Evolutionary conservation across 148 eudicot genomes (phyloP).

Genomic region (Limonium bicolor): DNA sequence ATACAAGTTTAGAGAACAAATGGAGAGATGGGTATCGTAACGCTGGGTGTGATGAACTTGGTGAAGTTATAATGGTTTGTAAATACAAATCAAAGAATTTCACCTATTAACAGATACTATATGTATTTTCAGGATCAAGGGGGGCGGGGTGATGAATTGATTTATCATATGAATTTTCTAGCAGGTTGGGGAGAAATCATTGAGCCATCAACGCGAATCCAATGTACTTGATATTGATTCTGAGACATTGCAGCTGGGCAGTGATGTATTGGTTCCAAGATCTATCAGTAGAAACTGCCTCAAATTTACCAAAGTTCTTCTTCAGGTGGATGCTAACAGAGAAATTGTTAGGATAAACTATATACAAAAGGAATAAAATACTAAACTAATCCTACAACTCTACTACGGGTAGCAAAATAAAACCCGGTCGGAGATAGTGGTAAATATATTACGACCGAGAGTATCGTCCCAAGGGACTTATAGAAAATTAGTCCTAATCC

Average conservation of each 20-base stretch:
- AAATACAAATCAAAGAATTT: neutral
- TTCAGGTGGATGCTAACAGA: too few species aligned
- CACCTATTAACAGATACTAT: neutral
- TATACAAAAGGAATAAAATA: too few species aligned
- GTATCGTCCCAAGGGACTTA: too few species aligned
- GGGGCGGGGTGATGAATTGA: conserved; percentile 3
- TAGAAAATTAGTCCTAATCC: too few species aligned
- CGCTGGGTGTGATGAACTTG: conserved; percentile 15
- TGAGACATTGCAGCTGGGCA: conserved; percentile 45
- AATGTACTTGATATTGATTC: conserved; percentile 57
- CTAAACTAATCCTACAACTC: too few species aligned
- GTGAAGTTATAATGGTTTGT: conserved; percentile 13
- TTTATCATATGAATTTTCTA: neutral
- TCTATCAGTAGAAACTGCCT: conserved; percentile 48
- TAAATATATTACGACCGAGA: too few species aligned
- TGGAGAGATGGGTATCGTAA: conserved; percentile 36
- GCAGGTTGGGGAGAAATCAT: conserved; percentile 31
- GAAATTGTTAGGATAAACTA: too few species aligned
- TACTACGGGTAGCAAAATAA: too few species aligned
- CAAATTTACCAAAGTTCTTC: conserved; percentile 59
- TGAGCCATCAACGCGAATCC: conserved; percentile 18
- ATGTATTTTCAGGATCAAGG: neutral
- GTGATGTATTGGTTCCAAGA: conserved; percentile 66
- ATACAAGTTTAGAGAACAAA: conserved; percentile 27
- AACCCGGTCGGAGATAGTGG: too few species aligned